Conservation (phyloP, 106 monocot genomes). For the Dioscorea alata region DNA sequence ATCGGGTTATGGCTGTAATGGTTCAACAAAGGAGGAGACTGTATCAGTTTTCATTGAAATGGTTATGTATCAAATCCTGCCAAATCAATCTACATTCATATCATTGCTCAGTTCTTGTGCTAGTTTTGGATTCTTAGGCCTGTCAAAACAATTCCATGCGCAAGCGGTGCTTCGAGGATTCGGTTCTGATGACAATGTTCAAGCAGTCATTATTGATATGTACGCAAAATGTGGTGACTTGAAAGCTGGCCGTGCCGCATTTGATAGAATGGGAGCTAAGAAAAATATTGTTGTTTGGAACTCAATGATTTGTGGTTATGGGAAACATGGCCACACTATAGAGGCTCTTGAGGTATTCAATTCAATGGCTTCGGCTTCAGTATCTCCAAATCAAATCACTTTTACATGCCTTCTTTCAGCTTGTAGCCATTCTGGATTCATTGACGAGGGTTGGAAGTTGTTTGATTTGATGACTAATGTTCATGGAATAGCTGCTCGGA, state of each 20-base stretch:
- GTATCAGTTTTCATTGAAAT: slow-evolving; percentile 26
- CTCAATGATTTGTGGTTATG: slow-evolving; percentile 44
- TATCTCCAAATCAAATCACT: slow-evolving; percentile 35
- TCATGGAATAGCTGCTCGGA: slow-evolving; percentile 14
- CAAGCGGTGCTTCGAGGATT: slow-evolving; percentile 22
- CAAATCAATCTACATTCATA: slow-evolving; percentile 41
- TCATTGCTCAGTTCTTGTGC: slow-evolving; percentile 36
- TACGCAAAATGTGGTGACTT: slow-evolving; percentile 49
- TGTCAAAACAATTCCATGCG: slow-evolving; percentile 33
- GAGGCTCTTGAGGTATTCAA: slow-evolving; percentile 33
- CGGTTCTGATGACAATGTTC: slow-evolving; percentile 15
- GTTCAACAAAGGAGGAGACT: neutral
- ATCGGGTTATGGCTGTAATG: slow-evolving; percentile 13
- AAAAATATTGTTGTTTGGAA: slow-evolving; percentile 41
- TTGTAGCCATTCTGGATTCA: slow-evolving; percentile 47
- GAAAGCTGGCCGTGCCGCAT: slow-evolving; percentile 12
- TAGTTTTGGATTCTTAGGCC: slow-evolving; percentile 17
- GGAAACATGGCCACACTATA: slow-evolving; percentile 36
- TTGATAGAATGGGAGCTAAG: slow-evolving; percentile 11
- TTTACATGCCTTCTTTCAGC: slow-evolving; percentile 50
- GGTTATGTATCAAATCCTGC: slow-evolving; percentile 7
- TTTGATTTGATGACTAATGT: slow-evolving; percentile 22
- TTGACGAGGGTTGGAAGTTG: slow-evolving; percentile 27
- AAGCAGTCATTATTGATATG: slow-evolving; percentile 32
- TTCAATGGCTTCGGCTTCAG: slow-evolving; percentile 15